Percentiles rank a stretch among this genome's conserved stretches.
phyloP scores from a whole-genome alignment of 176 grass and related monocot genomes.

The Musa itinerans region DNA sequence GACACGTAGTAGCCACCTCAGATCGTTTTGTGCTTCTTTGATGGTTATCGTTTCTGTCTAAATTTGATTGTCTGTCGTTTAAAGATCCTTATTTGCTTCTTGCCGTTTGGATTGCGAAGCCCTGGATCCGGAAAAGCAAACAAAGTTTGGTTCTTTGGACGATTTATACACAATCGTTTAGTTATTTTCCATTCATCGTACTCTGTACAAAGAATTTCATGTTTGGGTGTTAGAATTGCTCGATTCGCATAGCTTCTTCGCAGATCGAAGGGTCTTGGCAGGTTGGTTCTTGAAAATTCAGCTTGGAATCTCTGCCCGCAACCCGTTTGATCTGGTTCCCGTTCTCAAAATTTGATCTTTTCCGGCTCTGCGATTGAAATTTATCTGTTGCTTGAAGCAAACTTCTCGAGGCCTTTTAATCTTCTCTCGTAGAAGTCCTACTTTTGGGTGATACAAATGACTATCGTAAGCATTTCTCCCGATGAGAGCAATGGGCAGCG shows the following conservation, averaged over 20 bases:
- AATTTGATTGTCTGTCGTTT: not conserved
- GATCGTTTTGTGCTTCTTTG: not conserved
- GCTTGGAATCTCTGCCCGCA: not conserved
- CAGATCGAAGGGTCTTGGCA: not conserved
- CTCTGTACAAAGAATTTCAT: too few relatives aligned
- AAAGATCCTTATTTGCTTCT: not conserved
- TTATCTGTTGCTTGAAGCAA: not conserved
- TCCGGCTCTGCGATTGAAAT: not conserved
- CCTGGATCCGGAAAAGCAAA: not conserved
- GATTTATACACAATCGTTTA: not conserved
- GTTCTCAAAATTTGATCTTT: not conserved
- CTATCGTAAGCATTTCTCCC: conserved; percentile 23
- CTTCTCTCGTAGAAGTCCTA: not conserved
- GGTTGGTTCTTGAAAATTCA: not conserved
- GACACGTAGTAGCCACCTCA: not conserved
- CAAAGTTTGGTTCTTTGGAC: not conserved
- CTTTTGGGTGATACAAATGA: conserved; percentile 11
- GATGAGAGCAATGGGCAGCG: conserved; percentile 24
- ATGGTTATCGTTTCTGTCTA: not conserved
- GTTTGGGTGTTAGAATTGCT: too few relatives aligned
- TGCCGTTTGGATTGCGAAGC: not conserved
- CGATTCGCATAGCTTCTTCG: too few relatives aligned
- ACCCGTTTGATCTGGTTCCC: not conserved
- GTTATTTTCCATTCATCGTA: not conserved
- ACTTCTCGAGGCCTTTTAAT: not conserved